Evolutionary conservation across 1,284 basidiomycete genomes (phyloP).

Genomic region (Ustilago xerochloae): DNA sequence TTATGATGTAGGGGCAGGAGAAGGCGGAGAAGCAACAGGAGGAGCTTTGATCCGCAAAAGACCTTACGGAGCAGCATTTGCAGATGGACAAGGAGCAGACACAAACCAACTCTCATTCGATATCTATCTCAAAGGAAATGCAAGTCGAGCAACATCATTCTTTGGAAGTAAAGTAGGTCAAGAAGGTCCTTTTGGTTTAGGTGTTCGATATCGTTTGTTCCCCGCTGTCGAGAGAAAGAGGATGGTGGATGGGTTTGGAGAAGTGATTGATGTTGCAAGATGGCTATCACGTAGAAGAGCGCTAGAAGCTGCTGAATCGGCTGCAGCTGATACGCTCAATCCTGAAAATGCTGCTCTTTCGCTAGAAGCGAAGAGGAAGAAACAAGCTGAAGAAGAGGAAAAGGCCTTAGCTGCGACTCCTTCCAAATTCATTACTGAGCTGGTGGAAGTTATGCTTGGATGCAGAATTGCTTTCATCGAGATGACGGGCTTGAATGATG

Average conservation of each 20-base stretch:
- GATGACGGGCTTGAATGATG: conserved; percentile 94
- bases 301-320: conserved; percentile 49
- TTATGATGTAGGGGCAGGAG: conserved; percentile 38
- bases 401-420: conserved; percentile 76
- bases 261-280: conserved; percentile 85
- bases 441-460: conserved; percentile 79
- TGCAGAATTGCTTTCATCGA: conserved; percentile 91
- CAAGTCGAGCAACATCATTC: conserved; percentile 81
- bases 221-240: conserved; percentile 93
- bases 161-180: conserved; percentile 73
- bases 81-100: conserved; percentile 71
- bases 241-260: conserved; percentile 93
- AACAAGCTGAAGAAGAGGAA: conserved; percentile 61
- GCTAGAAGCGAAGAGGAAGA: conserved; percentile 76
- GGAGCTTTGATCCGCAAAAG: conserved; percentile 24
- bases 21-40: conserved; percentile 10
- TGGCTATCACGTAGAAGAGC: conserved; percentile 67
- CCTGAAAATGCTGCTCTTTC: conserved; percentile 8
- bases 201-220: conserved; percentile 93
- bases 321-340: conserved; percentile 8
- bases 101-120: conserved; percentile 83
- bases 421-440: conserved; percentile 86
- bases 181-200: conserved; percentile 71
- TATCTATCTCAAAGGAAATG: conserved; percentile 94
- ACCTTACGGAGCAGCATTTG: conserved; percentile 30